Conservation (phyloP, 257 asterid species). For the Solanum pennellii region DNA sequence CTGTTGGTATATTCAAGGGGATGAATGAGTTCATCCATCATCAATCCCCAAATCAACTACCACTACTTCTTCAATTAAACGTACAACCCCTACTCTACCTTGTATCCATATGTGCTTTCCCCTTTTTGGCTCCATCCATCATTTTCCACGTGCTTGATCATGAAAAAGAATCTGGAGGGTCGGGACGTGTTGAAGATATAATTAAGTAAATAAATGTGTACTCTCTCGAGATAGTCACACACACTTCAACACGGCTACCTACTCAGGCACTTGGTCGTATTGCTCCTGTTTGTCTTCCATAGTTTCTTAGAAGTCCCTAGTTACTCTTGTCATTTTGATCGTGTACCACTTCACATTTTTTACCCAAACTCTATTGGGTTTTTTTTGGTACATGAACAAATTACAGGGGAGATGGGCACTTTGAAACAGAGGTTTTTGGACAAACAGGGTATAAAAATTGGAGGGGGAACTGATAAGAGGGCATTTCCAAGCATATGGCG, state of each 20-base stretch:
- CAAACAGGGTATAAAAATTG: not conserved
- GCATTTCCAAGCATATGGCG: not conserved
- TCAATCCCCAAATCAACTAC: not conserved
- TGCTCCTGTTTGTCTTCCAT: not conserved
- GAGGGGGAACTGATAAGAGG: not conserved
- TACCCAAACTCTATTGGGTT: slow-evolving; percentile 18
- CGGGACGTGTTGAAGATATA: not conserved
- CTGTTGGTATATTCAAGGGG: slow-evolving; percentile 72
- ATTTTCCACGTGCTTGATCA: not conserved
- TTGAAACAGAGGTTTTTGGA: not conserved
- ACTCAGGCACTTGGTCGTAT: not conserved
- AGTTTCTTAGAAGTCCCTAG: not conserved
- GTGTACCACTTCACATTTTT: slow-evolving; percentile 12
- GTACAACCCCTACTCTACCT: not conserved
- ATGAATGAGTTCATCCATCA: slow-evolving; percentile 16
- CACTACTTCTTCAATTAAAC: not conserved
- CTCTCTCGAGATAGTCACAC: not conserved
- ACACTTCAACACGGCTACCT: not conserved
- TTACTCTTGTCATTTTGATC: slow-evolving; percentile 3
- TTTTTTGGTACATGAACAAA: slow-evolving; percentile 15
- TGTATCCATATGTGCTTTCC: not conserved
- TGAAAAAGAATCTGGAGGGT: not conserved
- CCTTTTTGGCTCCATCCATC: not conserved
- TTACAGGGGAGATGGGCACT: not conserved
- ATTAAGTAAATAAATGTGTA: not conserved